Evolutionary conservation across 306 rosid genomes (phyloP), one percentile per base, ranked within the genome.

Genomic region (Castanea mollissima): DNA sequence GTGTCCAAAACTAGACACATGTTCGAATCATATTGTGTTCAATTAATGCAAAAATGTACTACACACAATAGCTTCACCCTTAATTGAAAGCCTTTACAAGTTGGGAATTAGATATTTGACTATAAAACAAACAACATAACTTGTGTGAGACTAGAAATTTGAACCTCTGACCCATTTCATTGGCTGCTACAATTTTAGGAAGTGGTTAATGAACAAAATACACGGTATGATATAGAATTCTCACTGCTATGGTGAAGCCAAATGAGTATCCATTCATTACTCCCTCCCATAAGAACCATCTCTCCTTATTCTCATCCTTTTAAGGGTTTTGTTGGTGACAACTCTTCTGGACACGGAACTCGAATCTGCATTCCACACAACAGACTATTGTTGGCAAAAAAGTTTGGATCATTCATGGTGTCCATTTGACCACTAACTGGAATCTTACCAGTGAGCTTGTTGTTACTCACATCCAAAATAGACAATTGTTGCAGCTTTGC

Each of bases 291-390:
- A 35, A 55, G 58, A 82, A 78, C 57, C 75, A 78, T 35, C 35
- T 15, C 18, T 44, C 70, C 72, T 55, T 34, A 32, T 5, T 55
- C 80, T 77, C 10, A n/a, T 5, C 51, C n/a, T 5, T 5, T 25
- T 18, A 14, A n/a, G 6, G 11, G 51, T 18, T 62, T 9, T 20
- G 57, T 29, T n/a, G 73, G 79, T 38, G 21, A 74, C 11, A 27
- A 1, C 13, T 73, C 62, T 63, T 78, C 76, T 4, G 25, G 38
- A 73, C 79, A 73, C 1, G 44, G 64, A 15, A 73, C 31, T 2
- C 2, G 31, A 69, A 78, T 82, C 18, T 82, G 76, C 74, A 73
- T 65, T 73, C 85, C 82, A 46, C 85, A 77, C 27, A 77, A 12
- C 0, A 72, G 68, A 18, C 73, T 67, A 75, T 82, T 67, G 73